A percentile compares a stretch with the other conserved stretches of the same genome.
Evolutionary conservation across 345 rosid genomes (phyloP).

Genomic region (Hibiscus syriacus): DNA sequence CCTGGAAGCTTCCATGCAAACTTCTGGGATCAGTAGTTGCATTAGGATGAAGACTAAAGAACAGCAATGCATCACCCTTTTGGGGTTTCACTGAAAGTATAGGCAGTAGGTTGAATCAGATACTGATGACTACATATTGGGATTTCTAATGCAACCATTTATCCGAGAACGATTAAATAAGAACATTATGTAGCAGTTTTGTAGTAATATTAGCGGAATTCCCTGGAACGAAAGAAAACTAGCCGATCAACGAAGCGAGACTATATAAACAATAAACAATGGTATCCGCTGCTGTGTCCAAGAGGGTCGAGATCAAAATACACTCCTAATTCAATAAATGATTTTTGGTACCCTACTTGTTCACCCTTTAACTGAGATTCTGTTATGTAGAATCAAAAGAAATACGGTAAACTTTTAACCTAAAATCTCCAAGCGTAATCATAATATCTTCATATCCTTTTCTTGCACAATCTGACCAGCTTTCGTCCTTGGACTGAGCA

Average conservation of each 20-base stretch:
- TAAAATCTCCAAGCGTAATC: not conserved
- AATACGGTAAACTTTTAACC: not conserved
- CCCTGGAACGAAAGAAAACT: too few relatives aligned
- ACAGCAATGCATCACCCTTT: conserved; percentile 83
- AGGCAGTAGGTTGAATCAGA: conserved; percentile 2
- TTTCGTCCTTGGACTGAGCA: conserved; percentile 53
- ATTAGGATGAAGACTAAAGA: conserved; percentile 85
- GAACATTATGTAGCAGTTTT: not conserved
- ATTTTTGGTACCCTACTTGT: too few relatives aligned
- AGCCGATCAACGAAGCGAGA: too few relatives aligned
- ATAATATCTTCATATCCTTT: conserved; percentile 66
- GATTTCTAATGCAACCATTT: not conserved
- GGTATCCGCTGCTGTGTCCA: too few relatives aligned
- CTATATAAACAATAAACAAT: too few relatives aligned
- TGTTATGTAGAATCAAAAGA: too few relatives aligned
- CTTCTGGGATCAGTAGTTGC: conserved; percentile 59
- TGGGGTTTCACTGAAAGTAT: conserved; percentile 67
- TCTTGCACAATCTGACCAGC: conserved; percentile 83
- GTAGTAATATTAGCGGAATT: too few relatives aligned
- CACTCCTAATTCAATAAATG: not conserved
- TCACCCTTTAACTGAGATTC: too few relatives aligned
- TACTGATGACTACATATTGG: not conserved
- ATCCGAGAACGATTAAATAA: not conserved
- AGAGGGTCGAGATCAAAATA: not conserved
- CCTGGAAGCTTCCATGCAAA: conserved; percentile 89